Percentiles rank a stretch among this genome's conserved stretches.
Conservation (phyloP, 441 rosid genomes). For the Bocquillonia castaneifolia region DNA sequence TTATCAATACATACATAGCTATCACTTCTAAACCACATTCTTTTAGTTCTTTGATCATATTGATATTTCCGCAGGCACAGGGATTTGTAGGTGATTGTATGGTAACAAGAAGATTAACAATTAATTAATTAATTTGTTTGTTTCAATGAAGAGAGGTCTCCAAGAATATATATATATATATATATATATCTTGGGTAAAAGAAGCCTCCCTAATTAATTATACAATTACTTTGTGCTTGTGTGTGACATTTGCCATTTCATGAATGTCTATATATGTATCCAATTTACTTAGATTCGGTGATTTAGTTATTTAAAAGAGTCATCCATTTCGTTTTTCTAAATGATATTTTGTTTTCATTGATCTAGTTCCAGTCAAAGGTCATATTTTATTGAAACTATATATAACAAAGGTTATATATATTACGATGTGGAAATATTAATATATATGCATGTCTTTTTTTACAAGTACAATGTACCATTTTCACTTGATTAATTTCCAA, state of each 20-base stretch:
- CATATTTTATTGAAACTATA: background rate
- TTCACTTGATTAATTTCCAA: constrained; percentile 17
- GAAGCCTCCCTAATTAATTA: constrained; percentile 18
- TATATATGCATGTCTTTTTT: constrained; percentile 20
- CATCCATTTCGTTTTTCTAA: constrained; percentile 16
- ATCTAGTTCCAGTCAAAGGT: constrained; percentile 10
- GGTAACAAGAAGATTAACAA: background rate
- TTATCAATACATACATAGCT: too few relatives aligned
- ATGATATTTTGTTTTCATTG: constrained; percentile 20
- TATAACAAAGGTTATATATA: constrained; percentile 1
- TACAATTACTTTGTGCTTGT: too few relatives aligned
- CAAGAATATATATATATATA: too few relatives aligned
- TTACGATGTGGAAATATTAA: background rate
- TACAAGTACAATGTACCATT: constrained; percentile 32
- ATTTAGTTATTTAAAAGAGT: background rate
- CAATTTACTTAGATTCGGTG: constrained; percentile 9
- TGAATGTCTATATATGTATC: constrained; percentile 7
- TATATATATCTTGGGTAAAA: constrained; percentile 26
- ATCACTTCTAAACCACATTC: constrained; percentile 3
- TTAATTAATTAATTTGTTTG: background rate
- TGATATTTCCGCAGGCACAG: constrained; percentile 1
- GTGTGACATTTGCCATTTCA: constrained; percentile 9
- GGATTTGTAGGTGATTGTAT: constrained; percentile 15
- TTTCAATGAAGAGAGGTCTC: constrained; percentile 11
- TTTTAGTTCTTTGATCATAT: background rate